Conservation (phyloP, 345 rosid genomes). For the Eucalyptus pauciflora region DNA sequence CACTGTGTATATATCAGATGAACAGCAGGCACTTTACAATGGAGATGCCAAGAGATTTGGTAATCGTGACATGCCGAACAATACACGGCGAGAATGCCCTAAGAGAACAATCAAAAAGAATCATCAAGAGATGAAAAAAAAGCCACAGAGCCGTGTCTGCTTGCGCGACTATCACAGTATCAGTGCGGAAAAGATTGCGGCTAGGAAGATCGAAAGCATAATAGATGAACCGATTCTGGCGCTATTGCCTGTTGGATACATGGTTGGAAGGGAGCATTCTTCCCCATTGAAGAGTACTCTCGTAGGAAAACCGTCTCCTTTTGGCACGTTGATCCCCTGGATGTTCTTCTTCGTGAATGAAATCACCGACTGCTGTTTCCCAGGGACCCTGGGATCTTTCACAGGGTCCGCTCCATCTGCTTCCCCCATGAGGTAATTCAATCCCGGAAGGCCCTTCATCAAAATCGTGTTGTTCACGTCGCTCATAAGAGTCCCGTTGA, state of each 20-base stretch:
- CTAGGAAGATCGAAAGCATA: not conserved
- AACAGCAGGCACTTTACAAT: not conserved
- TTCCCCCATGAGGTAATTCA: constrained; percentile 68
- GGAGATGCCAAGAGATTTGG: not conserved
- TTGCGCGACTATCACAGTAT: not conserved
- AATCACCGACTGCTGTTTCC: constrained; percentile 85
- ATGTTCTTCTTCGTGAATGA: constrained; percentile 66
- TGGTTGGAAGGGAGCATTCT: constrained; percentile 68
- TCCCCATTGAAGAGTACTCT: constrained; percentile 96
- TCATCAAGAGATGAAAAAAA: not conserved
- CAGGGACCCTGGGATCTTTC: constrained; percentile 59
- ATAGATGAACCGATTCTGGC: constrained; percentile 10
- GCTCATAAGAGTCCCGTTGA: constrained; percentile 41
- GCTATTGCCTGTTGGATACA: constrained; percentile 34
- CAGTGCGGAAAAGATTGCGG: not conserved
- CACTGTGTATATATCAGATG: not conserved
- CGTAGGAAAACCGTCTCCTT: constrained; percentile 78
- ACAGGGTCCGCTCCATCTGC: constrained; percentile 40
- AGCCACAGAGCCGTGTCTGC: not conserved
- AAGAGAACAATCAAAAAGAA: not conserved
- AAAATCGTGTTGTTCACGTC: constrained; percentile 49
- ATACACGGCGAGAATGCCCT: not conserved
- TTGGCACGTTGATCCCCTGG: constrained; percentile 53
- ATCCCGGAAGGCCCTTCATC: constrained; percentile 72
- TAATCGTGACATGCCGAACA: constrained; percentile 9